Base-by-base conservation (phyloP, 2,329 filamentous ascomycete species). In the Ceratocystis colombiana region DNA sequence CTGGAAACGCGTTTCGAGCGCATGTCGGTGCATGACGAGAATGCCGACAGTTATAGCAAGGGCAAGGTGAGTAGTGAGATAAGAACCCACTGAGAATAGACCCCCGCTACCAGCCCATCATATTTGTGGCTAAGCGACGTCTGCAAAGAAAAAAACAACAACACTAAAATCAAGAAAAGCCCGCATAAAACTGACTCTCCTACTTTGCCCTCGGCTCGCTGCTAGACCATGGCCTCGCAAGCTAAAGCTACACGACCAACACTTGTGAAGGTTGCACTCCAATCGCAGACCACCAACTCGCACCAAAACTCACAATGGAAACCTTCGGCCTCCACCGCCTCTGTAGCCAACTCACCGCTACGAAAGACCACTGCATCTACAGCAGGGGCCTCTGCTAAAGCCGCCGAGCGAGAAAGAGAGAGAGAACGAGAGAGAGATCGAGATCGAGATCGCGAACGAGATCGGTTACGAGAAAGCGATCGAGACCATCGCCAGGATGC, bases 1-100 rank as follows among this genome's bases (percentile, higher is more conserved):
- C 81, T 97, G 61, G 93, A 96, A 78, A 81, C 88, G 77, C 89
- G 89, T 72, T 90, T 97, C 73, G 91, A 96, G 84, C 87, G 87
- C 76, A 84, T 96, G 78, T 88, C 89, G 22, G 89, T 96, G 69
- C 88, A 89, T 71, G 92, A 96, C 73, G 92, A 96, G 77, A 95
- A 93, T 73, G 50, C 44, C 30, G 87, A 90, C 68, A 76, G 79
- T 30, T 86, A 88, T 74, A 80, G 84, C 70, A 96, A 95, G 77
- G 76, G 84, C 69, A 96, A 96, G 85, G 91, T 93, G 79, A 67
- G 73, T 63, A 45, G 28, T 37, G 8, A 33, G 45, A 46, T 53
- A 30, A 59, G 28, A 59, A 59, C 17, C 55, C 55, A 59, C 55
- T 57, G 28, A 64, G 17, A 53, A 33, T 20, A 44, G 45, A 55